Evolutionary conservation across 306 rosid genomes (phyloP), one percentile per base, ranked within the genome.

Genomic region (Vicia faba): DNA sequence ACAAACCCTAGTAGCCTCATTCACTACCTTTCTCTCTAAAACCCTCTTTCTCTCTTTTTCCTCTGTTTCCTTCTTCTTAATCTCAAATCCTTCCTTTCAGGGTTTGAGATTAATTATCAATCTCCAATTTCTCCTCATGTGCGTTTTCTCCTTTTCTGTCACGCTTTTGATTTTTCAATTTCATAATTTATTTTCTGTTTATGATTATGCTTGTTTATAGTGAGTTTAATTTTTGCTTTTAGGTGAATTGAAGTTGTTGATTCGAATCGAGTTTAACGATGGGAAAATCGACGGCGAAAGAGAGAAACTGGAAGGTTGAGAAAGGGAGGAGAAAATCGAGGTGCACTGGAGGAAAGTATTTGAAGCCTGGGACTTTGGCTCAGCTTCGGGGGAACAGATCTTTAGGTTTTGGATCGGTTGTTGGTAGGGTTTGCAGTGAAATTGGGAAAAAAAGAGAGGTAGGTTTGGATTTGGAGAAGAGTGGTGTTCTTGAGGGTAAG

Each of bases 341-440:
- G 35, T 63, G 87, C 39, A 80, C 89, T 0, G 74, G 91, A 50
- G 79, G 75, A 12, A 87, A 61, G 80, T 87, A 87, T 71, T 76
- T 92, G 76, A 89, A 86, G 78, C 96, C 98, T 0, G 96, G 96
- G 16, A 78, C 98, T 25, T 85, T 87, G n/a, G 87, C 96, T 64
- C 95, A 88, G 89, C 88, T 93, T 69, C 95, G 92, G 62, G 68
- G 79, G 63, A 69, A 44, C 70, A 88, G 75, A 78, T 66, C 74
- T 19, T 48, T 66, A 7, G 48, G 39, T 33, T 61, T 45, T 11
- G 68, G 29, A 41, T 60, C 72, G 19, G 66, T 6, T 62, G 46
- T 16, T 7, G 71, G 77, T n/a, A 26, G 75, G 82, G 41, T 82
- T 23, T 89, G 89, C 53, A 85, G 84, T 33, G 86, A 86, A 82